Conservation (phyloP, 495 filamentous ascomycete species). For the Chaetomium cochliodes region DNA sequence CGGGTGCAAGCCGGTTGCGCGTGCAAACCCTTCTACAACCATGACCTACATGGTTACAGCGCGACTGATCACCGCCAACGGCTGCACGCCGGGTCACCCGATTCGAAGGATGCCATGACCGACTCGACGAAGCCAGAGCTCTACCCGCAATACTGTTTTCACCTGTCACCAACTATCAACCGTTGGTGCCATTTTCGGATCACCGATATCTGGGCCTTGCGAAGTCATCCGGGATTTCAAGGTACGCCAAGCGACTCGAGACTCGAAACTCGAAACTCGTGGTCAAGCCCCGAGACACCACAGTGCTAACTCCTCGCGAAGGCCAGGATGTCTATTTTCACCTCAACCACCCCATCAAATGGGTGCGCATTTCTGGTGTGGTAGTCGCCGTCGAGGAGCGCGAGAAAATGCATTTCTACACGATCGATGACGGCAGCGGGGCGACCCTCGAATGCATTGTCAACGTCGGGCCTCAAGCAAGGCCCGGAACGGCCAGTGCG, state of each 20-base stretch:
- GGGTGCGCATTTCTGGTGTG: conserved; percentile 71
- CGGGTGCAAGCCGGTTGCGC: not conserved
- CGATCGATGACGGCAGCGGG: conserved; percentile 85
- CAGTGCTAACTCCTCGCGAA: conserved; percentile 30
- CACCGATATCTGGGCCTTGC: conserved; percentile 63
- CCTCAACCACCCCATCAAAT: conserved; percentile 87
- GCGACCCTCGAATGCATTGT: conserved; percentile 61
- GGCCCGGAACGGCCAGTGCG: conserved; percentile 18
- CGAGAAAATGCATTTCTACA: conserved; percentile 59
- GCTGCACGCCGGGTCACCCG: conserved; percentile 13
- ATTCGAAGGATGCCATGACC: conserved; percentile 53
- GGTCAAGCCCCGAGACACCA: not conserved
- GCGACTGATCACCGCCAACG: not conserved
- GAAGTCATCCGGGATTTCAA: conserved; percentile 60
- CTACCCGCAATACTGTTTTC: conserved; percentile 85
- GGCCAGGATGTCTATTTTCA: conserved; percentile 74
- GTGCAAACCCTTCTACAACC: not conserved
- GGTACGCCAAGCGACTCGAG: conserved; percentile 47
- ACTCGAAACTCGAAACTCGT: no score
- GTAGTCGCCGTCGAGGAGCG: conserved; percentile 74
- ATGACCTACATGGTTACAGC: not conserved
- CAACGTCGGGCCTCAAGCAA: conserved; percentile 22
- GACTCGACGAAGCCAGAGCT: conserved; percentile 41
- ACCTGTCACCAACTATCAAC: conserved; percentile 76
- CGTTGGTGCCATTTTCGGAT: conserved; percentile 78